Evolutionary conservation across 2,329 filamentous ascomycete genomes (phyloP).

Genomic region (Rugonectria rugulosa): DNA sequence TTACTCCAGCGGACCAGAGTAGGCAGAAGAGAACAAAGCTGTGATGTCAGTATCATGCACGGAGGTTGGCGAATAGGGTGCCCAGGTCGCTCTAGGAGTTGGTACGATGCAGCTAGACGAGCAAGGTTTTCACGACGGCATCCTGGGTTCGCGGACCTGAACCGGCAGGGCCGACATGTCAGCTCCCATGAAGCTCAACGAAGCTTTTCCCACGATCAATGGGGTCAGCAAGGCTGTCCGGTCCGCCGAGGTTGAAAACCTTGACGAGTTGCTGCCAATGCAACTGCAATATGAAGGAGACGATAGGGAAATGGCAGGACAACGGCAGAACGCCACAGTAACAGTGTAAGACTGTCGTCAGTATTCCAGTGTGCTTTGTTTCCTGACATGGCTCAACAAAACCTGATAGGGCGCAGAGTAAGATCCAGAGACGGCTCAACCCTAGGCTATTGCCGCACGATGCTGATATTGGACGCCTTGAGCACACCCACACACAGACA

Average conservation of each 20-base stretch:
- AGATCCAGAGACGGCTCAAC: neutral
- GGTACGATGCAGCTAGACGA: conserved; percentile 22
- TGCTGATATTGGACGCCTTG: conserved; percentile 1
- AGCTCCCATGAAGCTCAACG: conserved; percentile 30
- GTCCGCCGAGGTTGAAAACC: conserved; percentile 13
- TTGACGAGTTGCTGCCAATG: neutral
- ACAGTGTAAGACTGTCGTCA: conserved; percentile 4
- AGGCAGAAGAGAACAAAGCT: neutral
- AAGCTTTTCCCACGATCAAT: conserved; percentile 24
- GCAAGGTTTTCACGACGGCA: conserved; percentile 31
- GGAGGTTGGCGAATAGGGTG: conserved; percentile 28
- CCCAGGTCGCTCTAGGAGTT: conserved; percentile 22
- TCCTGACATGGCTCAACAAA: neutral
- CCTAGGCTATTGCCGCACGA: neutral
- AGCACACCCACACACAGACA: neutral
- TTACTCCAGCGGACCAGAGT: neutral
- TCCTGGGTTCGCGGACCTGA: conserved; percentile 29
- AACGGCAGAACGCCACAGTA: neutral
- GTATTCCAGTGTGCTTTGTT: conserved; percentile 12
- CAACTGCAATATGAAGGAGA: neutral
- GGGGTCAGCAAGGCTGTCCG: conserved; percentile 25
- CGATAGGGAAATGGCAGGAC: conserved; percentile 12
- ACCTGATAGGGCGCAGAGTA: conserved; percentile 6
- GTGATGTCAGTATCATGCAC: conserved; percentile 39
- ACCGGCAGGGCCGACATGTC: conserved; percentile 32